Evolutionary conservation across 768 basidiomycete species (phyloP).

Genomic region (Boletales sp.): DNA sequence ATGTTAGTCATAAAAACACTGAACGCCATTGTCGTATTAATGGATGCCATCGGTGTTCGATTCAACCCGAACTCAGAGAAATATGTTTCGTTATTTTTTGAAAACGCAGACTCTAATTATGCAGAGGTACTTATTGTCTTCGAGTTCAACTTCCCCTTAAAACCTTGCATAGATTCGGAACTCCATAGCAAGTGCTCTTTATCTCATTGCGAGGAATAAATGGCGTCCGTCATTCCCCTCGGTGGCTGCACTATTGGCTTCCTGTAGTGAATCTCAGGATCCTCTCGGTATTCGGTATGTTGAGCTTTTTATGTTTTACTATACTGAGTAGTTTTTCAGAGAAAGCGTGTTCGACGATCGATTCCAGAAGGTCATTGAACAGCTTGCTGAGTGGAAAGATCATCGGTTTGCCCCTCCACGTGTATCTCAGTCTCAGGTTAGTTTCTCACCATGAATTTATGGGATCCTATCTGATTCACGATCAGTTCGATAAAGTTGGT

Average conservation of each 20-base stretch:
- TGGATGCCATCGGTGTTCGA: slow-evolving; percentile 62
- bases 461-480: slow-evolving; percentile 11
- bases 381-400: slow-evolving; percentile 66
- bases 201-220: slow-evolving; percentile 51
- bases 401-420: slow-evolving; percentile 82
- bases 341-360: slow-evolving; percentile 53
- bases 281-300: slow-evolving; percentile 55
- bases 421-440: slow-evolving; percentile 74
- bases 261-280: slow-evolving; percentile 50
- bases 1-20: slow-evolving; percentile 72
- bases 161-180: slow-evolving; percentile 52
- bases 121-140: slow-evolving; percentile 59
- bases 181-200: slow-evolving; percentile 65
- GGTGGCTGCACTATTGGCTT: slow-evolving; percentile 48
- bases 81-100: slow-evolving; percentile 68
- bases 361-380: slow-evolving; percentile 51
- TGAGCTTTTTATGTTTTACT: not conserved
- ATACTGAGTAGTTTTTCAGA: slow-evolving; percentile 32
- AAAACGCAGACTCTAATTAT: slow-evolving; percentile 77
- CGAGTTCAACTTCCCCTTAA: not conserved
- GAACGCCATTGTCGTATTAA: slow-evolving; percentile 59
- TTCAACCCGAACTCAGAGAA: slow-evolving; percentile 66
- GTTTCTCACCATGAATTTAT: slow-evolving; percentile 7
- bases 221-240: slow-evolving; percentile 70
- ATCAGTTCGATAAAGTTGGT: slow-evolving; percentile 83